These are phyloP conservation scores for Coniochaeta ligniaria DNA, from an alignment of 2,329 filamentous ascomycete genomes.

Conservation along the genomic window DNA sequence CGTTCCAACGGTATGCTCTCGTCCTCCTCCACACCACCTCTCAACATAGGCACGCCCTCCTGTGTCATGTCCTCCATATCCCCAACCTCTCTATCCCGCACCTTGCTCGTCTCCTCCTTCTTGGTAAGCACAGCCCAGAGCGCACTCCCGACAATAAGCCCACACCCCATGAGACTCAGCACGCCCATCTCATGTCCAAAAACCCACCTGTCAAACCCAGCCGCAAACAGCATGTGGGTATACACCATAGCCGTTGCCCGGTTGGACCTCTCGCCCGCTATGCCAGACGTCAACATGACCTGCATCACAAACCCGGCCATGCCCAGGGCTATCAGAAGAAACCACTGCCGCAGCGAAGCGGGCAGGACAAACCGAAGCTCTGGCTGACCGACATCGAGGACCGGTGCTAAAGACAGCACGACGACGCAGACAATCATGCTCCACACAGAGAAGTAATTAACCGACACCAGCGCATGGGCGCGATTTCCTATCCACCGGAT, in stretches of 20 bases:
- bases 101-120: conserved; percentile 21
- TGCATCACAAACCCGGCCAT: conserved; percentile 76
- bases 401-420: conserved; percentile 46
- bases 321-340: conserved; percentile 60
- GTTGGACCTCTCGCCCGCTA: conserved; percentile 63
- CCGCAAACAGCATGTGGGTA: conserved; percentile 50
- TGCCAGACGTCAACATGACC: conserved; percentile 72
- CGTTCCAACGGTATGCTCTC: conserved; percentile 2
- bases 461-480: conserved; percentile 74
- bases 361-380: conserved; percentile 35
- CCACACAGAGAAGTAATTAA: conserved; percentile 74
- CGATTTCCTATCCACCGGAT: conserved; percentile 75
- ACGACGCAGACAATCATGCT: conserved; percentile 60
- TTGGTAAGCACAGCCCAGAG: conserved; percentile 42
- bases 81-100: conserved; percentile 22
- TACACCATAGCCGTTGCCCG: conserved; percentile 51
- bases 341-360: conserved; percentile 48
- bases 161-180: conserved; percentile 42
- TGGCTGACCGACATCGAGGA: conserved; percentile 37
- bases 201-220: conserved; percentile 42
- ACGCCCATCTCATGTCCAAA: conserved; percentile 44
- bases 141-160: conserved; percentile 45
- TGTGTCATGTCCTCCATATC: conserved; percentile 20
- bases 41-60: conserved; percentile 21
- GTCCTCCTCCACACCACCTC: conserved; percentile 15